These are phyloP conservation scores for Wickerhamomyces chambardii DNA, from an alignment of 805 yeast species.

Conservation along the genomic window DNA sequence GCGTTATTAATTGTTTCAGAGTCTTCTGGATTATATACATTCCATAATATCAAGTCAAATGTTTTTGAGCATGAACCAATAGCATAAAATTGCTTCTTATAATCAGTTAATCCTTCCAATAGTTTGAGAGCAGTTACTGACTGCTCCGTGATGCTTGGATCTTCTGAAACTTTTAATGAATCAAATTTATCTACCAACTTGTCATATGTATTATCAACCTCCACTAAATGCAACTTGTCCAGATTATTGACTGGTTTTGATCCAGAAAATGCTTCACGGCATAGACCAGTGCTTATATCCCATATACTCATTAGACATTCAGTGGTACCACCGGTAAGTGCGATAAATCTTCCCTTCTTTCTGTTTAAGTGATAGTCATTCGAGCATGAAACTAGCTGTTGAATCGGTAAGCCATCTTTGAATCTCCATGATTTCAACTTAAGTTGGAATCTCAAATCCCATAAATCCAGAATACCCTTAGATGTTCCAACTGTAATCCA, in stretches of 20 bases:
- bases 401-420: conserved; percentile 39
- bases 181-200: neutral
- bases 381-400: conserved; percentile 35
- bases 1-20: conserved; percentile 24
- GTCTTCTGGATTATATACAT: conserved; percentile 19
- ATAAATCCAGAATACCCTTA: conserved; percentile 63
- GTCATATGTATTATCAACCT: conserved; percentile 5
- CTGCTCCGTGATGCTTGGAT: neutral
- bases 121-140: neutral
- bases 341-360: conserved; percentile 32
- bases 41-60: conserved; percentile 26
- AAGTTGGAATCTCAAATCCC: conserved; percentile 71
- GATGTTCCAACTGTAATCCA: conserved; percentile 76
- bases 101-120: neutral
- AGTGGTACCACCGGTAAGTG: conserved; percentile 61
- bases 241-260: conserved; percentile 4
- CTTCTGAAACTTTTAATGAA: neutral
- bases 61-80: conserved; percentile 2
- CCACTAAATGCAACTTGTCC: conserved; percentile 11
- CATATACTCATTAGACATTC: conserved; percentile 57
- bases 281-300: conserved; percentile 61
- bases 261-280: conserved; percentile 32
- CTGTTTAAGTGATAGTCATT: conserved; percentile 22
- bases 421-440: conserved; percentile 57
- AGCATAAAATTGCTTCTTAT: conserved; percentile 6